phyloP scores from a whole-genome alignment of 352 stramenopile species.

The Globisporangium camurandrum region DNA sequence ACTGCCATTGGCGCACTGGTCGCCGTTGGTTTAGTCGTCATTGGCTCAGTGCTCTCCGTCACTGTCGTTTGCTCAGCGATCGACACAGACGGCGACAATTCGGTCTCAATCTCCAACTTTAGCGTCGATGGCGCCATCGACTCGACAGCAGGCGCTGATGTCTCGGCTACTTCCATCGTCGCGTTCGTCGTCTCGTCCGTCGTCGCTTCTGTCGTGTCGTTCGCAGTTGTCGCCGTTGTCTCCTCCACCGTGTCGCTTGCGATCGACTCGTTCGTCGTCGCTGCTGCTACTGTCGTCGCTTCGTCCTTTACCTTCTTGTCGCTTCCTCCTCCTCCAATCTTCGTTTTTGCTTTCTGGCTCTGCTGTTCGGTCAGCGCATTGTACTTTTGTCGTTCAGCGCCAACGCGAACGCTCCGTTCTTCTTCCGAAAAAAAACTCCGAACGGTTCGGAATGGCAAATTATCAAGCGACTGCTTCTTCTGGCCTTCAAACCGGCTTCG shows the following conservation, averaged over 20 bases:
- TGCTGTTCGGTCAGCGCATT: conserved; percentile 41
- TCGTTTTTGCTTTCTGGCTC: conserved; percentile 17
- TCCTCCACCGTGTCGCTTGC: too few species aligned
- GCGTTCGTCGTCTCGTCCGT: background rate
- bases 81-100: background rate
- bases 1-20: too few species aligned
- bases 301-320: background rate
- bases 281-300: background rate
- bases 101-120: too few species aligned
- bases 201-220: background rate
- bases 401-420: conserved; percentile 38
- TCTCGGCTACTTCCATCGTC: too few species aligned
- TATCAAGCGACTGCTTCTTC: conserved; percentile 46
- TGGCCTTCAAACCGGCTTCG: conserved; percentile 46
- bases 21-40: too few species aligned
- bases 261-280: background rate
- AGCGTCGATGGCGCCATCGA: too few species aligned
- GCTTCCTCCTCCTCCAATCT: conserved; percentile 1
- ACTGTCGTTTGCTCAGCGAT: background rate
- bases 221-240: background rate
- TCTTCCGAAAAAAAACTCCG: conserved; percentile 37
- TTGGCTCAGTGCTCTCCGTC: too few species aligned
- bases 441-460: conserved; percentile 42
- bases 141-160: too few species aligned
- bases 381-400: conserved; percentile 45